Percentiles rank a stretch among this genome's conserved stretches.
These are phyloP conservation scores for Funneliformis mosseae DNA, from an alignment of 192 early-diverging fungal genomes.

Conservation along the genomic window DNA sequence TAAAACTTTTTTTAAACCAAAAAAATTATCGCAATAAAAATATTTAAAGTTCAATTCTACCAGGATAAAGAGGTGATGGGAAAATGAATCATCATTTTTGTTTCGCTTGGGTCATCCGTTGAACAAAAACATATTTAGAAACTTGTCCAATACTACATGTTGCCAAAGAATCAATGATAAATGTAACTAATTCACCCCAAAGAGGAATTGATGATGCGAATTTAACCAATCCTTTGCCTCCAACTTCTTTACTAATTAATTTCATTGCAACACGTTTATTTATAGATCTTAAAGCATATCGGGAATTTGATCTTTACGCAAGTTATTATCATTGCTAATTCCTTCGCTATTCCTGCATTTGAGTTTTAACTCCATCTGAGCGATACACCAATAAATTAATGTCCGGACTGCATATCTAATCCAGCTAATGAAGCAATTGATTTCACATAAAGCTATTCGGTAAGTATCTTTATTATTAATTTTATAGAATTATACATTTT, in stretches of 20 bases:
- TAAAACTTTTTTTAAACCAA: neutral
- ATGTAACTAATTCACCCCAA: constrained; percentile 27
- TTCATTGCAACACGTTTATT: constrained; percentile 36
- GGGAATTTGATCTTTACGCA: constrained; percentile 29
- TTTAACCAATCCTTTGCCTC: constrained; percentile 16
- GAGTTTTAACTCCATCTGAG: constrained; percentile 26
- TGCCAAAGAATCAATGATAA: constrained; percentile 30
- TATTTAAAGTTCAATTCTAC: neutral
- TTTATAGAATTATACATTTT: too few relatives aligned
- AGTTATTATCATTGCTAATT: constrained; percentile 29
- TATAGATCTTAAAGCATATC: constrained; percentile 14
- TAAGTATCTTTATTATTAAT: too few relatives aligned
- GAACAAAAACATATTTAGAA: constrained; percentile 40
- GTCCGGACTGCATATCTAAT: constrained; percentile 34
- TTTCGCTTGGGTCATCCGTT: neutral
- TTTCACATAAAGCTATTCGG: too few relatives aligned
- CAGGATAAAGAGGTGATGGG: neutral
- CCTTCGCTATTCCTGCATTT: constrained; percentile 22
- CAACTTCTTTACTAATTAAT: constrained; percentile 22
- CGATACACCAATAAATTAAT: constrained; percentile 38
- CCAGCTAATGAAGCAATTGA: constrained; percentile 32
- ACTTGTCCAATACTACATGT: constrained; percentile 39
- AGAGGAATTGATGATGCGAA: constrained; percentile 24
- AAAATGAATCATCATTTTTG: neutral
- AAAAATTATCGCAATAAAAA: neutral